Conservation (phyloP, 192 early-diverging fungal species). For the Allomyces arbusculus region DNA sequence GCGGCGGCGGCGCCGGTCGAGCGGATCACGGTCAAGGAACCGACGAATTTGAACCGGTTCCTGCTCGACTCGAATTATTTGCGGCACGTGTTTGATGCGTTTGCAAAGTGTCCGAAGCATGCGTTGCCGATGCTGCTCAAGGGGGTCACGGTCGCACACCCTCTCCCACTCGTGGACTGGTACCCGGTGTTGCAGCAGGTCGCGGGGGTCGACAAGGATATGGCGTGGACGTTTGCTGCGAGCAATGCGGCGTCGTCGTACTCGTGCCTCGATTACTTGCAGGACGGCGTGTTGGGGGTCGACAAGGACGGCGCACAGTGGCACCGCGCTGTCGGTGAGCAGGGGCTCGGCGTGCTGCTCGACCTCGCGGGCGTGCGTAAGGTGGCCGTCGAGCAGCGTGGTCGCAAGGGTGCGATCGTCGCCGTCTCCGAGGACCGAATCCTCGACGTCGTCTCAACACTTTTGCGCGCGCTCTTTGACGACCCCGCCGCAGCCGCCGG, state of each 20-base stretch:
- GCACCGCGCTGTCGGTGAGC: not conserved
- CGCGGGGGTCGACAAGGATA: not conserved
- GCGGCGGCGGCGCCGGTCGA: not conserved
- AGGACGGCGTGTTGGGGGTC: not conserved
- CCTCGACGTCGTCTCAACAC: not conserved
- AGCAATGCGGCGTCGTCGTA: not conserved
- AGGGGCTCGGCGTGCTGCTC: not conserved
- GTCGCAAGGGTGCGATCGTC: not conserved
- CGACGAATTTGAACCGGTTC: not conserved
- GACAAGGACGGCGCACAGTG: not conserved
- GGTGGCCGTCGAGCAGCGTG: not conserved
- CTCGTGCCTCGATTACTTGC: not conserved
- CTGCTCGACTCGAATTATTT: not conserved
- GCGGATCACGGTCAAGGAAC: not conserved
- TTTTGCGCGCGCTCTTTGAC: no score
- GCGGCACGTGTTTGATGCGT: not conserved
- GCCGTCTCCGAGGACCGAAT: not conserved
- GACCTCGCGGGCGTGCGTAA: not conserved
- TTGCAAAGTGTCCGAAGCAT: not conserved
- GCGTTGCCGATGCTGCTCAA: no score
- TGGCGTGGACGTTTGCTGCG: not conserved
- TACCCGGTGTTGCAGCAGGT: not conserved
- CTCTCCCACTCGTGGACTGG: not conserved
- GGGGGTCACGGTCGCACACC: not conserved
- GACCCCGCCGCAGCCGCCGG: no score